These are phyloP conservation scores for Mortierella sp. DNA, from an alignment of 371 early-diverging fungal genomes.

Conservation along the genomic window DNA sequence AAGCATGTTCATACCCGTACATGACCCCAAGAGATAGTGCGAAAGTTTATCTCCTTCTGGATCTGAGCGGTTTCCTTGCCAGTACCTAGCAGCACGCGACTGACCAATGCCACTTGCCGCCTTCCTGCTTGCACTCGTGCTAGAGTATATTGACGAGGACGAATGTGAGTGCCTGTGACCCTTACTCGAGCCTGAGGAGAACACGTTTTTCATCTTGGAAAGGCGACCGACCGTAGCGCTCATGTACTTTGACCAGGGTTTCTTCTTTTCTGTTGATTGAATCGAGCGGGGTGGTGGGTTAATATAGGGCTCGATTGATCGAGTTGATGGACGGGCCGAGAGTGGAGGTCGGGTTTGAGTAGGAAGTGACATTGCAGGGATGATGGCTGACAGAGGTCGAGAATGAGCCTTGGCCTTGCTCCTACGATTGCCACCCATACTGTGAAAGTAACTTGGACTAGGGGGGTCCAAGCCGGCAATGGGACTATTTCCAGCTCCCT, in stretches of 20 bases:
- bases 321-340: conserved; percentile 13
- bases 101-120: neutral
- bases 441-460: neutral
- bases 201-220: conserved; percentile 36
- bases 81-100: conserved; percentile 11
- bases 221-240: conserved; percentile 41
- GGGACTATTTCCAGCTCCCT: neutral
- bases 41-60: conserved; percentile 26
- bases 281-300: conserved; percentile 43
- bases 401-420: conserved; percentile 19
- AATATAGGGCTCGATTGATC: conserved; percentile 41
- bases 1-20: conserved; percentile 24
- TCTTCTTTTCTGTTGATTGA: conserved; percentile 27
- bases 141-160: conserved; percentile 16
- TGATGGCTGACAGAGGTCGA: conserved; percentile 15
- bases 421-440: conserved; percentile 1
- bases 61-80: conserved; percentile 25
- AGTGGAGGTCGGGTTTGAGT: neutral
- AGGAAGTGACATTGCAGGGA: neutral
- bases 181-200: conserved; percentile 20
- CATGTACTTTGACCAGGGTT: conserved; percentile 39
- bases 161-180: conserved; percentile 10
- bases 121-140: conserved; percentile 1
- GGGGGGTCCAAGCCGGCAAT: neutral
- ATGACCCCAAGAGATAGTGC: conserved; percentile 23